phyloP scores from a whole-genome alignment of 2,329 filamentous ascomycete genomes.

The Alternaria incomplexa region DNA sequence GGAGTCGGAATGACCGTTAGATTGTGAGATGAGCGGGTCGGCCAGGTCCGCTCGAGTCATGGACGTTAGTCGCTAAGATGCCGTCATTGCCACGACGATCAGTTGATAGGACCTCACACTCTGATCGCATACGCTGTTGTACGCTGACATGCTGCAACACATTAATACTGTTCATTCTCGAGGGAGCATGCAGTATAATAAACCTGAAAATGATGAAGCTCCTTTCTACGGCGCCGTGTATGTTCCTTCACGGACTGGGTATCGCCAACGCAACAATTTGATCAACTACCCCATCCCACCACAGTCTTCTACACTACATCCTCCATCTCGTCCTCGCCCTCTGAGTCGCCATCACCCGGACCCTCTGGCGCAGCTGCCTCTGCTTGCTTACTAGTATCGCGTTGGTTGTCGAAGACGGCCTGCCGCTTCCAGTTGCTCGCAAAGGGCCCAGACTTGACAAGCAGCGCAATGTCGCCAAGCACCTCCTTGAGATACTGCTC shows the following conservation, averaged over 20 bases:
- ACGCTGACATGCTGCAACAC: neutral
- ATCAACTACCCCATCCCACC: neutral
- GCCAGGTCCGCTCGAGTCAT: neutral
- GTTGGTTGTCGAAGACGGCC: slow-evolving; percentile 65
- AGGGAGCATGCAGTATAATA: neutral
- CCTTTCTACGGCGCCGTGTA: neutral
- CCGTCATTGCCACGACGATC: slow-evolving; percentile 2
- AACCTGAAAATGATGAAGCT: neutral
- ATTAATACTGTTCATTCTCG: neutral
- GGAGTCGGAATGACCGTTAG: neutral
- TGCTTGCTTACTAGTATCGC: slow-evolving; percentile 34
- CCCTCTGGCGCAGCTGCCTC: slow-evolving; percentile 37
- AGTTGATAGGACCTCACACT: neutral
- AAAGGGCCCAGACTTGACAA: slow-evolving; percentile 84
- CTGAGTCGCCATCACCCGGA: slow-evolving; percentile 67
- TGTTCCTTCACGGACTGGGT: neutral
- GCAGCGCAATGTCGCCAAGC: slow-evolving; percentile 79
- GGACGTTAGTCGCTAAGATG: neutral
- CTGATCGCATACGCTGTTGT: neutral
- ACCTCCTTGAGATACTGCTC: slow-evolving; percentile 91
- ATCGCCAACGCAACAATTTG: slow-evolving; percentile 3
- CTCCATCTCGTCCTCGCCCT: slow-evolving; percentile 78
- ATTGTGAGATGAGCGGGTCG: neutral
- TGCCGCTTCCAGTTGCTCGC: slow-evolving; percentile 86
- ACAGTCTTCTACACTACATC: slow-evolving; percentile 61